A percentile compares a stretch with the other conserved stretches of the same genome.
Evolutionary conservation across 2,329 filamentous ascomycete species (phyloP).

Genomic region (Fusarium domesticum): DNA sequence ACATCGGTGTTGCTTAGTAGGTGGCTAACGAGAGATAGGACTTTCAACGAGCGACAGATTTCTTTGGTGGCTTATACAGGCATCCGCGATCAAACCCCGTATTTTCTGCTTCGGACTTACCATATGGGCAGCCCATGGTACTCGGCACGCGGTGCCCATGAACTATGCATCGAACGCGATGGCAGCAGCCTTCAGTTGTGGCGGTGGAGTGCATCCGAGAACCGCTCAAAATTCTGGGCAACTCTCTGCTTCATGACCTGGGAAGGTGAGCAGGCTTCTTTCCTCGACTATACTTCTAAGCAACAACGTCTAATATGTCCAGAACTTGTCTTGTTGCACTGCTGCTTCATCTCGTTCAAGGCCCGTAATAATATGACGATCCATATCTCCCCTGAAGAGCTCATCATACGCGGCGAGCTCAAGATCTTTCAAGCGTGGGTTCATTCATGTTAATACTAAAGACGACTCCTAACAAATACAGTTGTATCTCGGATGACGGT

Average conservation of each 20-base stretch:
- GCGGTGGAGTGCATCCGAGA: slow-evolving; percentile 47
- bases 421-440: slow-evolving; percentile 56
- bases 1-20: neutral
- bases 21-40: slow-evolving; percentile 34
- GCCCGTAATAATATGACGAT: slow-evolving; percentile 46
- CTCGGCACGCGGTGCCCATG: slow-evolving; percentile 51
- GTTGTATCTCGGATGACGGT: slow-evolving; percentile 55
- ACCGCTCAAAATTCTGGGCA: slow-evolving; percentile 51
- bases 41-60: slow-evolving; percentile 54
- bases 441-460: neutral
- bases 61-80: slow-evolving; percentile 53
- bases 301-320: slow-evolving; percentile 7
- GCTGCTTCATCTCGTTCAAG: slow-evolving; percentile 56
- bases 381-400: slow-evolving; percentile 45
- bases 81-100: slow-evolving; percentile 42
- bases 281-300: neutral
- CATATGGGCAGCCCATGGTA: slow-evolving; percentile 43
- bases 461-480: slow-evolving; percentile 29
- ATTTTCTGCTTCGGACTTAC: slow-evolving; percentile 46
- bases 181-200: slow-evolving; percentile 49
- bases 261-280: slow-evolving; percentile 48
- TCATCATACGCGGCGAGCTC: slow-evolving; percentile 46
- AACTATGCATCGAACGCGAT: slow-evolving; percentile 51
- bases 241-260: slow-evolving; percentile 56
- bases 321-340: slow-evolving; percentile 61